These are phyloP conservation scores for Daldinia childiae DNA, from an alignment of 495 filamentous ascomycete genomes.

Conservation along the genomic window DNA sequence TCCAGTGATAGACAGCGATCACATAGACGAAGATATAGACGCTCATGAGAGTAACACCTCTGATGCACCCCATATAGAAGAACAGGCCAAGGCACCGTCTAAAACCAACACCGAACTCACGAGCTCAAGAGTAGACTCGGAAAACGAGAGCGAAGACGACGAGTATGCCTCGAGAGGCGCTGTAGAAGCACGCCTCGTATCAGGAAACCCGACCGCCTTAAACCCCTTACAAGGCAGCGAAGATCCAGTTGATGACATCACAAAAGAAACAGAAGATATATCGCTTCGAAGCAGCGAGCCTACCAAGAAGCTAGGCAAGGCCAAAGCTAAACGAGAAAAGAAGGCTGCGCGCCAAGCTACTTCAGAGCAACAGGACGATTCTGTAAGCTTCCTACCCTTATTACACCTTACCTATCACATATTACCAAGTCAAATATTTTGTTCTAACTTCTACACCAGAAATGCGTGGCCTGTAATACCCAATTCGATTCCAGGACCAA, in stretches of 20 bases:
- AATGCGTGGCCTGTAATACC: slow-evolving; percentile 69
- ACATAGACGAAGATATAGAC: slow-evolving; percentile 1
- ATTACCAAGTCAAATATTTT: slow-evolving; percentile 1
- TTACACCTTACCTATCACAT: too few relatives aligned
- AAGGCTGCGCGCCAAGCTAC: slow-evolving; percentile 71
- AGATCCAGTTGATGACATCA: slow-evolving; percentile 6
- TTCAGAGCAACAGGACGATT: slow-evolving; percentile 47
- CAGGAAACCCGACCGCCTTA: neutral
- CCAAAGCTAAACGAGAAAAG: slow-evolving; percentile 87
- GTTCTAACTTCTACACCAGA: slow-evolving; percentile 45
- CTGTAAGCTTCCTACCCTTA: slow-evolving; percentile 43
- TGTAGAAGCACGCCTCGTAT: slow-evolving; percentile 51
- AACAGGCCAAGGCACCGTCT: slow-evolving; percentile 10
- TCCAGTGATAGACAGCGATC: slow-evolving; percentile 8
- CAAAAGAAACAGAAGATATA: slow-evolving; percentile 27
- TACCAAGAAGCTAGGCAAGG: slow-evolving; percentile 76
- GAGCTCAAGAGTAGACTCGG: slow-evolving; percentile 10
- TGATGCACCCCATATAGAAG: neutral
- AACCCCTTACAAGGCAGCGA: slow-evolving; percentile 4
- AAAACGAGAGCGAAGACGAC: slow-evolving; percentile 47
- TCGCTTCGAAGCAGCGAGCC: slow-evolving; percentile 25
- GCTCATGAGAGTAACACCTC: neutral
- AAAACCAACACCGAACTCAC: slow-evolving; percentile 12
- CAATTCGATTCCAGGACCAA: slow-evolving; percentile 73
- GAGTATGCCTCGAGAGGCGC: slow-evolving; percentile 56